phyloP scores from a whole-genome alignment of 2,329 filamentous ascomycete species.

The Fusarium burgessii region DNA sequence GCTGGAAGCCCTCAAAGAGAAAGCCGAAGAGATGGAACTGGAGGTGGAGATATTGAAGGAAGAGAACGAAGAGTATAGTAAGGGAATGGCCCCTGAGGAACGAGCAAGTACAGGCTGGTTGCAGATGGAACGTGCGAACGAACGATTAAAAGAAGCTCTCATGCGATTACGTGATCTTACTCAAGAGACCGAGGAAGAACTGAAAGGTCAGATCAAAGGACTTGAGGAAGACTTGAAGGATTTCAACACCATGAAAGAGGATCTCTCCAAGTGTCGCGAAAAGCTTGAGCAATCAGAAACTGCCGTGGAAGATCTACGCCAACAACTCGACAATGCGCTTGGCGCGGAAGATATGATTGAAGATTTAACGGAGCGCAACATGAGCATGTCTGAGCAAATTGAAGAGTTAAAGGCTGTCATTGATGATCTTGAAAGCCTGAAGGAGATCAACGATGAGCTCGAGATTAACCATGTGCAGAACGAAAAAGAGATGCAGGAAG shows the following conservation, averaged over 20 bases:
- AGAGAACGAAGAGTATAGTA: conserved; percentile 85
- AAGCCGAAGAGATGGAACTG: conserved; percentile 84
- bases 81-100: conserved; percentile 90
- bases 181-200: conserved; percentile 84
- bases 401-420: conserved; percentile 85
- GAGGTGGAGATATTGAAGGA: conserved; percentile 89
- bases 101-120: conserved; percentile 88
- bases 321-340: conserved; percentile 89
- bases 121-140: conserved; percentile 91
- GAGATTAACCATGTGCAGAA: conserved; percentile 93
- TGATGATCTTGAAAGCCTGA: conserved; percentile 87
- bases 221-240: conserved; percentile 81
- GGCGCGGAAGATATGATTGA: conserved; percentile 95
- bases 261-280: conserved; percentile 77
- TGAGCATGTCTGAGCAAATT: conserved; percentile 84
- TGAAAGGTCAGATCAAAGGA: conserved; percentile 78
- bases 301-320: conserved; percentile 84
- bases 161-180: conserved; percentile 87
- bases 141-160: conserved; percentile 86
- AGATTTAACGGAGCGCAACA: conserved; percentile 88
- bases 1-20: conserved; percentile 79
- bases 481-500: conserved; percentile 93
- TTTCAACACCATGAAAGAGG: conserved; percentile 72
- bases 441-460: conserved; percentile 94
- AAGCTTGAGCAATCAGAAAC: conserved; percentile 79